These are phyloP conservation scores for Stagonosporopsis vannaccii DNA, from an alignment of 2,329 filamentous ascomycete species.

Conservation along the genomic window DNA sequence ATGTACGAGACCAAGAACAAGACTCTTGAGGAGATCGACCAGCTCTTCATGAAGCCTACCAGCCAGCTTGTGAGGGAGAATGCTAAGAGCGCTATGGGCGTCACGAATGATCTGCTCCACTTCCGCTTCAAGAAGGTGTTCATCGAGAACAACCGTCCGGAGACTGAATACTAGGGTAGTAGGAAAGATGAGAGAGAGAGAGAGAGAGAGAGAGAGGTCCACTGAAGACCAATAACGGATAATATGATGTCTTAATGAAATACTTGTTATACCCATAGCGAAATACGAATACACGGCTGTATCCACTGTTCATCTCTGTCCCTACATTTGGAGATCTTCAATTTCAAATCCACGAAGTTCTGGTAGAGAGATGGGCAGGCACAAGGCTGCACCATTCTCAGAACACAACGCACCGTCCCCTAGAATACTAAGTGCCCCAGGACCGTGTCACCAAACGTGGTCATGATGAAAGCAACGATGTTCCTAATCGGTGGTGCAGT, in stretches of 20 bases:
- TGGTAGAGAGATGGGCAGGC: too few relatives aligned
- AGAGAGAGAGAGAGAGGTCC: not conserved
- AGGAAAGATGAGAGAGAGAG: not conserved
- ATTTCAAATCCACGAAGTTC: too few relatives aligned
- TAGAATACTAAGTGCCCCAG: too few relatives aligned
- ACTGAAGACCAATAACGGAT: not conserved
- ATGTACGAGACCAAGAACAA: conserved; percentile 78
- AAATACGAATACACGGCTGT: too few relatives aligned
- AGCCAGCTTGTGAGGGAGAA: conserved; percentile 63
- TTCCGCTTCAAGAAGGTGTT: conserved; percentile 60
- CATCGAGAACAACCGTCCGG: conserved; percentile 40
- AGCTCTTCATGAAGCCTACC: conserved; percentile 70
- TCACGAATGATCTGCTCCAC: conserved; percentile 54
- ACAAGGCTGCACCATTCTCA: too few relatives aligned
- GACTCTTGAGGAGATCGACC: conserved; percentile 74
- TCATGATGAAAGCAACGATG: too few relatives aligned
- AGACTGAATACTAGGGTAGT: conserved; percentile 7
- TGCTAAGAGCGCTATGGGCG: conserved; percentile 52
- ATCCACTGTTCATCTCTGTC: too few relatives aligned
- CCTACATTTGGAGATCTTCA: too few relatives aligned
- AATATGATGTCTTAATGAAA: not conserved
- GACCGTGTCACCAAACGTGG: too few relatives aligned
- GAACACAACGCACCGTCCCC: too few relatives aligned
- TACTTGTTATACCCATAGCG: conserved; percentile 4
- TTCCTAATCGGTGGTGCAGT: too few relatives aligned